A percentile compares a stretch with the other conserved stretches of the same genome.
Evolutionary conservation across 495 filamentous ascomycete species (phyloP).

Genomic region (Penicillium desertorum): DNA sequence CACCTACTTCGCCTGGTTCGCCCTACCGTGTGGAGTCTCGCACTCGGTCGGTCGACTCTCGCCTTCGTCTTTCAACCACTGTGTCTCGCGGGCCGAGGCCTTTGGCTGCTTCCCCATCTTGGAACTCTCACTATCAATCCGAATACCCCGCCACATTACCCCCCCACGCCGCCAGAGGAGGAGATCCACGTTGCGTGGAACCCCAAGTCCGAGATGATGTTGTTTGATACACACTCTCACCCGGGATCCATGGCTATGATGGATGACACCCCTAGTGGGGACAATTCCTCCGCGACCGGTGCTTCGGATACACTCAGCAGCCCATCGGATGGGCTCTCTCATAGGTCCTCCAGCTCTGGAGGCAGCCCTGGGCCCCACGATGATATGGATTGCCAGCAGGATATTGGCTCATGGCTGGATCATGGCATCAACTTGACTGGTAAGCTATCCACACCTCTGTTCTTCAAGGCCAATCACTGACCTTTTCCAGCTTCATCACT

Average conservation of each 20-base stretch:
- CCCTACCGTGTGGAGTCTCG: slow-evolving; percentile 32
- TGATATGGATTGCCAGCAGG: slow-evolving; percentile 43
- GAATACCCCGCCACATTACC: slow-evolving; percentile 43
- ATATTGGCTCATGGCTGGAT: slow-evolving; percentile 43
- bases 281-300: slow-evolving; percentile 28
- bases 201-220: slow-evolving; percentile 34
- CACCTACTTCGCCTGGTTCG: slow-evolving; percentile 24
- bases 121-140: slow-evolving; percentile 31
- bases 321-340: slow-evolving; percentile 38
- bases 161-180: slow-evolving; percentile 46
- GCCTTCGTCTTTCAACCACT: slow-evolving; percentile 38
- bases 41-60: slow-evolving; percentile 38
- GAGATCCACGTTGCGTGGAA: slow-evolving; percentile 45
- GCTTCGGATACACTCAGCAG: slow-evolving; percentile 36
- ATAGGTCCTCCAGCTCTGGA: slow-evolving; percentile 39
- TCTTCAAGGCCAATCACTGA: slow-evolving; percentile 15
- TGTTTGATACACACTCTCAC: slow-evolving; percentile 35
- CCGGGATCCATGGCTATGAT: slow-evolving; percentile 36
- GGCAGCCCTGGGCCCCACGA: slow-evolving; percentile 39
- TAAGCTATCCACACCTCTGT: slow-evolving; percentile 25
- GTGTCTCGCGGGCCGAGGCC: slow-evolving; percentile 40
- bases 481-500: slow-evolving; percentile 37
- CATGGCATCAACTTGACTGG: slow-evolving; percentile 45
- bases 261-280: slow-evolving; percentile 40
- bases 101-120: slow-evolving; percentile 31